phyloP scores from a whole-genome alignment of 176 grass and related monocot genomes.

The Typha latifolia region DNA sequence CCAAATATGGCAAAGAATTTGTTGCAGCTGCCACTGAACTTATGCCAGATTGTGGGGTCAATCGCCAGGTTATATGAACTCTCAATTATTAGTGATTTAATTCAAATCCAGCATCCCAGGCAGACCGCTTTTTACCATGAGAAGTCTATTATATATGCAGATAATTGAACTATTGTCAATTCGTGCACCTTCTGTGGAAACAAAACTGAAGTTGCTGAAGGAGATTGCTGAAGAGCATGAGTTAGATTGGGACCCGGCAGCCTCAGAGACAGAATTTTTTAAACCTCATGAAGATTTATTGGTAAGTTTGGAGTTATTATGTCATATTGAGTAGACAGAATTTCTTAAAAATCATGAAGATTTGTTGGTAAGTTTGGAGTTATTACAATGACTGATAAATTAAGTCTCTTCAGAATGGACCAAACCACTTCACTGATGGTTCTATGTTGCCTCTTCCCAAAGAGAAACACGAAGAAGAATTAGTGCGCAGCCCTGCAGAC shows the following conservation, averaged over 20 bases:
- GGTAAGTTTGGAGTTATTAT: constrained; percentile 35
- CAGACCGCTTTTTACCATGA: neutral
- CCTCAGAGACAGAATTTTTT: constrained; percentile 65
- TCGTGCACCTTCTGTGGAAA: constrained; percentile 60
- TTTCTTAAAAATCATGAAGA: constrained; percentile 85
- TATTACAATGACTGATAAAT: constrained; percentile 12
- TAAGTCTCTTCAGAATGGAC: constrained; percentile 60
- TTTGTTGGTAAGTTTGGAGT: constrained; percentile 57
- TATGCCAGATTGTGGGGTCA: constrained; percentile 89
- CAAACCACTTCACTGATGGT: constrained; percentile 48
- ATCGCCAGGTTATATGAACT: constrained; percentile 66
- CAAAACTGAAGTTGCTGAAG: constrained; percentile 86
- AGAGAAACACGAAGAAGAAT: constrained; percentile 57
- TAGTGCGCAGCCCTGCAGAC: constrained; percentile 16
- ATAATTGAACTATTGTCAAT: constrained; percentile 95
- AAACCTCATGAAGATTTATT: constrained; percentile 92
- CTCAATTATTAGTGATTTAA: constrained; percentile 7
- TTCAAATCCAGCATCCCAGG: neutral
- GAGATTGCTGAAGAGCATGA: constrained; percentile 97
- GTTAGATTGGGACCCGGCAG: constrained; percentile 90
- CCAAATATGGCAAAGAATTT: constrained; percentile 97
- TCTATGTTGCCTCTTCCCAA: constrained; percentile 56
- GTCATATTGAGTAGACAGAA: constrained; percentile 27
- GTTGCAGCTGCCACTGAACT: constrained; percentile 64
- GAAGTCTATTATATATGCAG: constrained; percentile 27